Evolutionary conservation across 768 basidiomycete species (phyloP).

Genomic region (Agrocybe pediades): DNA sequence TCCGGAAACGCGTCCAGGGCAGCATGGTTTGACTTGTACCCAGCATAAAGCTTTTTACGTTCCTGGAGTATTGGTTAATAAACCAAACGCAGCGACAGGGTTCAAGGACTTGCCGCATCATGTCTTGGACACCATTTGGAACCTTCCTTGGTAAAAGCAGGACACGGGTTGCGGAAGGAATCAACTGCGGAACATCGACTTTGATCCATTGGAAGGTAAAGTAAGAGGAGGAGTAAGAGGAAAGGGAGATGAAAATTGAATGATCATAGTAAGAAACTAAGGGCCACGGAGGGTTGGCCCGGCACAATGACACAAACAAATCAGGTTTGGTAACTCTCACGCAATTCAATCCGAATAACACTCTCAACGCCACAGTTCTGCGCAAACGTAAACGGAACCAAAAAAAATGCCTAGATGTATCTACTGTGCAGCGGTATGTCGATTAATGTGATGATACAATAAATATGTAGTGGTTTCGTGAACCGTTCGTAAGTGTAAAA

Average conservation of each 20-base stretch:
- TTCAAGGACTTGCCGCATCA: constrained; percentile 8
- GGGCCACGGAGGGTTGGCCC: too few relatives aligned
- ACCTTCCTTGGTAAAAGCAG: constrained; percentile 8
- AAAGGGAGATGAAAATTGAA: neutral
- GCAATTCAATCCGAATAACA: too few relatives aligned
- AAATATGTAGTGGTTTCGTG: neutral
- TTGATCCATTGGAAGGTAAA: neutral
- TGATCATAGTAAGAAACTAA: neutral
- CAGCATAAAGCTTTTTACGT: constrained; percentile 36
- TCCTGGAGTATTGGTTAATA: constrained; percentile 16
- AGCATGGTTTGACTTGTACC: constrained; percentile 34
- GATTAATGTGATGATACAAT: neutral
- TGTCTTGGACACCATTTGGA: constrained; percentile 18
- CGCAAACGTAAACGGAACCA: neutral
- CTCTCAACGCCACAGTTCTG: neutral
- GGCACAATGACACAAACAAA: too few relatives aligned
- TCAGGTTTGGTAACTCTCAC: too few relatives aligned
- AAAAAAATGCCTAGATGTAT: neutral
- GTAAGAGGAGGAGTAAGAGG: neutral
- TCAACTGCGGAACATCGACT: neutral
- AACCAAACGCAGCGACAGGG: neutral
- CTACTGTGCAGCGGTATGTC: neutral
- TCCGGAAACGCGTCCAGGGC: constrained; percentile 30
- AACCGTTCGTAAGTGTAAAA: neutral
- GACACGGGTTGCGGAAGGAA: neutral